Percentiles rank a stretch among this genome's conserved stretches.
These are phyloP conservation scores for Malus sieversii DNA, from an alignment of 306 rosid genomes.

Conservation along the genomic window DNA sequence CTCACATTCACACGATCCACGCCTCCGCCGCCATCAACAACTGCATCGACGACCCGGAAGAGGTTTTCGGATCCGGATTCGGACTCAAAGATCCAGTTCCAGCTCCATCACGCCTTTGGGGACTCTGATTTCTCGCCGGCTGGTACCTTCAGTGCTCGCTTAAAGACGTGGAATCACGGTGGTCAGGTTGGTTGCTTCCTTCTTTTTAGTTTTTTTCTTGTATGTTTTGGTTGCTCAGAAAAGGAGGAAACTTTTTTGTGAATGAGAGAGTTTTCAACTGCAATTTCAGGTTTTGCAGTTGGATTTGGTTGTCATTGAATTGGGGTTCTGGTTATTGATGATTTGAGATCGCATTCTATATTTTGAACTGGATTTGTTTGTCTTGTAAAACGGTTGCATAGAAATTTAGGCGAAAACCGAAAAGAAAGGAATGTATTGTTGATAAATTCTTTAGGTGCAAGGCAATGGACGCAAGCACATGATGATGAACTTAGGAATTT, in stretches of 20 bases:
- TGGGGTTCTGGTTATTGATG: neutral
- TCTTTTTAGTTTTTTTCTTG: neutral
- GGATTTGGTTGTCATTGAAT: neutral
- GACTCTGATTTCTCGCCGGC: constrained; percentile 70
- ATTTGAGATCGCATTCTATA: neutral
- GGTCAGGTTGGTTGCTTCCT: constrained; percentile 49
- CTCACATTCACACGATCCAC: constrained; percentile 22
- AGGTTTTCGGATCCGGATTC: constrained; percentile 61
- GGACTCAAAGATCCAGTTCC: constrained; percentile 89
- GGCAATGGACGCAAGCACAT: neutral
- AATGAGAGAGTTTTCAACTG: neutral
- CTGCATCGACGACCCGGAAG: constrained; percentile 41
- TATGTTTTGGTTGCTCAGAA: neutral
- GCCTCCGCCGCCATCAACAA: constrained; percentile 10
- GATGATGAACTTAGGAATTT: neutral
- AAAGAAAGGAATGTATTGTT: neutral
- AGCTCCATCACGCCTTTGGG: constrained; percentile 82
- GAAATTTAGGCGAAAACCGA: neutral
- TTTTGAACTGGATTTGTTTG: neutral
- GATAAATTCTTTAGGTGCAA: neutral
- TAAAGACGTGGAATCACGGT: constrained; percentile 85
- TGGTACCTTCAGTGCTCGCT: constrained; percentile 88
- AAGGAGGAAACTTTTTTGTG: neutral
- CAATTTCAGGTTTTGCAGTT: neutral
- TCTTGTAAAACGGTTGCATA: neutral